Evolutionary conservation across 192 early-diverging fungal species (phyloP).

Genomic region (Backusella psychrophila): DNA sequence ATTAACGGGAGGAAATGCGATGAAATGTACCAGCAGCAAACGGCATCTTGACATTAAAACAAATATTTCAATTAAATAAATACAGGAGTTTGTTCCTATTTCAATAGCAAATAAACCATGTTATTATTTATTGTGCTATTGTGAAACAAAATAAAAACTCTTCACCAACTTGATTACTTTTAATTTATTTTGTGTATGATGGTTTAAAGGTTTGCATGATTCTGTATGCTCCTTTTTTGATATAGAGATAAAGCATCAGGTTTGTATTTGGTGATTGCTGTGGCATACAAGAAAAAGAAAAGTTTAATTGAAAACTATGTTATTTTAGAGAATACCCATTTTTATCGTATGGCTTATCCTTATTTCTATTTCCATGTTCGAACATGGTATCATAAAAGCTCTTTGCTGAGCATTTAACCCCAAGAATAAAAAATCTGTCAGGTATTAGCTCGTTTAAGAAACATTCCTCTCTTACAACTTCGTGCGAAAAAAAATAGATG

Average conservation of each 20-base stretch:
- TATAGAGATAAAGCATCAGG: neutral
- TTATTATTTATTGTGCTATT: neutral
- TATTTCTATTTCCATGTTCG: neutral
- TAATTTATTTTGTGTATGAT: neutral
- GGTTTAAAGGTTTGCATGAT: neutral
- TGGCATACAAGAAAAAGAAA: neutral
- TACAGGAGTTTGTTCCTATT: neutral
- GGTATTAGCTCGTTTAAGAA: neutral
- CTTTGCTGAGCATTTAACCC: neutral
- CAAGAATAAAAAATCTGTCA: neutral
- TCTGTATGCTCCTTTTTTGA: neutral
- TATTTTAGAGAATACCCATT: neutral
- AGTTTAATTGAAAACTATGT: neutral
- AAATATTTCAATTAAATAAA: neutral
- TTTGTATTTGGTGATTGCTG: neutral
- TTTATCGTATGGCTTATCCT: neutral
- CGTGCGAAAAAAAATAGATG: neutral
- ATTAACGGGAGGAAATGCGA: neutral
- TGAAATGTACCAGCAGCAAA: neutral
- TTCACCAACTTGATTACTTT: neutral
- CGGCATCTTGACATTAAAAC: neutral
- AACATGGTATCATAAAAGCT: neutral
- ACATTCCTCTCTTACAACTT: neutral
- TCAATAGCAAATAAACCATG: neutral
- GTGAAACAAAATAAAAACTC: neutral